These are phyloP conservation scores for Cydonia oblonga DNA, from an alignment of 331 rosid species.

Conservation along the genomic window DNA sequence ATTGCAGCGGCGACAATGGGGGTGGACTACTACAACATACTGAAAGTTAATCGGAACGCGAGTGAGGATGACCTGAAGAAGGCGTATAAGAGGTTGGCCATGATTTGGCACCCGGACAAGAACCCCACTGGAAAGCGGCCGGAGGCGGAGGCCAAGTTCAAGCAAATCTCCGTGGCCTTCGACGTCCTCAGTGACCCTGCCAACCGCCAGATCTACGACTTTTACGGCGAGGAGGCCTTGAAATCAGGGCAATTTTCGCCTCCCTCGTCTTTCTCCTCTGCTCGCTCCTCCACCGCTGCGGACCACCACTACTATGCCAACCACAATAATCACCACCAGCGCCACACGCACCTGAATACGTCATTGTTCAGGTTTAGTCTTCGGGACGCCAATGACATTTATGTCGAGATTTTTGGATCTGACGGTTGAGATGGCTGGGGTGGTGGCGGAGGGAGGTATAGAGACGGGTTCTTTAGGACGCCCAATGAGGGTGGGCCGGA, in stretches of 20 bases:
- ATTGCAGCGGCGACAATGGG: slow-evolving; percentile 37
- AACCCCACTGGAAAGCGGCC: slow-evolving; percentile 36
- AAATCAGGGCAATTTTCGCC: slow-evolving; percentile 71
- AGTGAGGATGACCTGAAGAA: slow-evolving; percentile 70
- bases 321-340: slow-evolving; percentile 3
- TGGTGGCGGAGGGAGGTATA: slow-evolving; percentile 16
- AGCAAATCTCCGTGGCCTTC: slow-evolving; percentile 68
- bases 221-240: slow-evolving; percentile 71
- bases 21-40: slow-evolving; percentile 74
- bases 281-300: slow-evolving; percentile 16
- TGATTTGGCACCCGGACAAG: slow-evolving; percentile 92
- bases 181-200: slow-evolving; percentile 66
- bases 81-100: slow-evolving; percentile 59
- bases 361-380: slow-evolving; percentile 49
- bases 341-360: slow-evolving; percentile 17
- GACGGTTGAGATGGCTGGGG: slow-evolving; percentile 18
- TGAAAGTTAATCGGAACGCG: slow-evolving; percentile 65
- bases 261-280: slow-evolving; percentile 31
- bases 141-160: slow-evolving; percentile 73
- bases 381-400: slow-evolving; percentile 63
- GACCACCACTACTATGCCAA: slow-evolving; percentile 14
- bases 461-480: slow-evolving; percentile 42
- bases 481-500: slow-evolving; percentile 19
- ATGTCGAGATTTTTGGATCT: slow-evolving; percentile 63
- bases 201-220: slow-evolving; percentile 87